These are phyloP conservation scores for Senecio squalidus DNA, from an alignment of 140 eudicot species.

Conservation along the genomic window DNA sequence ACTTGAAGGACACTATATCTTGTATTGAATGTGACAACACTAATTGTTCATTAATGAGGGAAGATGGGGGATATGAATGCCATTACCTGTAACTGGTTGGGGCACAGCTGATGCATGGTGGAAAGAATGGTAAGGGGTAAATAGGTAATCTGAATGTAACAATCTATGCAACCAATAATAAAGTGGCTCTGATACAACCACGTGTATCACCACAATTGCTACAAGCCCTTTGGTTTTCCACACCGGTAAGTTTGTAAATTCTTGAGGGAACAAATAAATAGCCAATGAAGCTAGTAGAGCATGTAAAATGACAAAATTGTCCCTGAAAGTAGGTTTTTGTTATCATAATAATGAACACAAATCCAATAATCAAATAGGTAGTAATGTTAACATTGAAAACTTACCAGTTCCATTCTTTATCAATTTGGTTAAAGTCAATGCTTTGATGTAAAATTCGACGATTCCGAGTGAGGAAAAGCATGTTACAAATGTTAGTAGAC, in stretches of 20 bases:
- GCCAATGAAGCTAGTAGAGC: slow-evolving; percentile 45
- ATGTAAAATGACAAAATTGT: slow-evolving; percentile 64
- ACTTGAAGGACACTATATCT: background rate
- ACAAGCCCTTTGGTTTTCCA: slow-evolving; percentile 60
- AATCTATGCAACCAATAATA: slow-evolving; percentile 60
- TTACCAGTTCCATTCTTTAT: slow-evolving; percentile 78
- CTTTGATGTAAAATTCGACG: slow-evolving; percentile 61
- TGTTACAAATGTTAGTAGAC: slow-evolving; percentile 54
- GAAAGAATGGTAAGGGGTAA: slow-evolving; percentile 57
- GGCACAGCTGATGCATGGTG: slow-evolving; percentile 82
- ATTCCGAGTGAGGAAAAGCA: slow-evolving; percentile 66
- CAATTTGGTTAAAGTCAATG: slow-evolving; percentile 75
- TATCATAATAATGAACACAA: background rate
- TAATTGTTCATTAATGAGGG: slow-evolving; percentile 13
- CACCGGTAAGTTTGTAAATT: slow-evolving; percentile 24
- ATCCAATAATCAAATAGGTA: background rate
- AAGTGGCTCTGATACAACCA: slow-evolving; percentile 70
- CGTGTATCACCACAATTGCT: slow-evolving; percentile 37
- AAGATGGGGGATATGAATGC: slow-evolving; percentile 19
- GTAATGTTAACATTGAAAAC: background rate
- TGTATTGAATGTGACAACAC: slow-evolving; percentile 1
- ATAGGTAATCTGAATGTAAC: slow-evolving; percentile 54
- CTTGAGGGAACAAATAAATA: slow-evolving; percentile 28
- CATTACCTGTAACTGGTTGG: slow-evolving; percentile 79
- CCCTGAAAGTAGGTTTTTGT: slow-evolving; percentile 41